Evolutionary conservation across 2,329 filamentous ascomycete genomes (phyloP).

Genomic region (Apiospora aurea): DNA sequence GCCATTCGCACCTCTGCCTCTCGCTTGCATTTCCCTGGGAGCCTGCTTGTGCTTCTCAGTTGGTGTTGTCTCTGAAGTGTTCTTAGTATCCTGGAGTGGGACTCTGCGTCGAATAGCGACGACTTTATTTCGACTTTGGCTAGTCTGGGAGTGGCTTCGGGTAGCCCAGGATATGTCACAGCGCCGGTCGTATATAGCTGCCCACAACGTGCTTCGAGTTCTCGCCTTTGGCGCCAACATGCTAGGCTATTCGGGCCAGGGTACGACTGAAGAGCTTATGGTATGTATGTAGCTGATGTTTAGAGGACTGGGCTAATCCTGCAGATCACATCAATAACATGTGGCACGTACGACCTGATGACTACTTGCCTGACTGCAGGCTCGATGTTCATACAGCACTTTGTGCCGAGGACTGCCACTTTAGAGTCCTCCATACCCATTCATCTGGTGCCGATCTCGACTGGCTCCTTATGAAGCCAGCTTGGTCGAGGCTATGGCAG

Average conservation of each 20-base stretch:
- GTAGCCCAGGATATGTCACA: not conserved
- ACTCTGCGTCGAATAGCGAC: not conserved
- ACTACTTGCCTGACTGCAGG: not conserved
- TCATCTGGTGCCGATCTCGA: not conserved
- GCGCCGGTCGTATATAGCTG: not conserved
- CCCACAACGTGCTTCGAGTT: not conserved
- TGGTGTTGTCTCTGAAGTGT: not conserved
- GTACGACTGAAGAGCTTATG: not conserved
- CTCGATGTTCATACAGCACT: not conserved
- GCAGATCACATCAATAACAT: not conserved
- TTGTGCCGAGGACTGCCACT: not conserved
- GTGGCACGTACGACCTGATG: not conserved
- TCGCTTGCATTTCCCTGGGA: not conserved
- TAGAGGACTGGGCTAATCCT: not conserved
- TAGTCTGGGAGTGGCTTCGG: constrained; percentile 2
- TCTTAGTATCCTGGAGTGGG: not conserved
- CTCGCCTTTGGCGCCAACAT: not conserved
- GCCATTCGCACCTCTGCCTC: not conserved
- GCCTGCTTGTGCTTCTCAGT: not conserved
- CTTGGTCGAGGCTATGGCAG: no score
- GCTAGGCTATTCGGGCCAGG: not conserved
- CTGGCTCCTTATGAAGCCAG: not conserved
- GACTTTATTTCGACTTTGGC: not conserved
- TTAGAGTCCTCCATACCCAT: not conserved
- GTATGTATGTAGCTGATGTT: not conserved